phyloP scores from a whole-genome alignment of 2,329 filamentous ascomycete species.

The Xylaria sp. region DNA sequence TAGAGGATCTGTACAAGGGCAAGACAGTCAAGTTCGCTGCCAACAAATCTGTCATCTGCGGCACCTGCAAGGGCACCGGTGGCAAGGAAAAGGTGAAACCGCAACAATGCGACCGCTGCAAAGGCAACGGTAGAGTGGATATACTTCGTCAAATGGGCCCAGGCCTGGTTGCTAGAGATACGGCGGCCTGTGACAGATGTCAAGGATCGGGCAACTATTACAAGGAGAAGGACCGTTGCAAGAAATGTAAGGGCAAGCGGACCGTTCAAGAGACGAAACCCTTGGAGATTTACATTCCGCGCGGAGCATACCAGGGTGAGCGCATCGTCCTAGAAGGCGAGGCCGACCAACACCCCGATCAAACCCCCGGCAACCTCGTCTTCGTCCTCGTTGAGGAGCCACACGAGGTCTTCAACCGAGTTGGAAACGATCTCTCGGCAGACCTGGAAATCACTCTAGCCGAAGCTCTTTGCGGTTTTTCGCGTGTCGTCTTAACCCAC shows the following conservation, averaged over 20 bases:
- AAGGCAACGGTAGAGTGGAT: conserved; percentile 78
- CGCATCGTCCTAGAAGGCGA: conserved; percentile 90
- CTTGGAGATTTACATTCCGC: conserved; percentile 93
- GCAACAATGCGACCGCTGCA: conserved; percentile 81
- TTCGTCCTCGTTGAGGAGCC: conserved; percentile 84
- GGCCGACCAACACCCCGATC: conserved; percentile 88
- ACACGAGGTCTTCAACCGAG: conserved; percentile 81
- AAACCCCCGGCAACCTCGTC: conserved; percentile 89
- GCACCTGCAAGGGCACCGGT: conserved; percentile 83
- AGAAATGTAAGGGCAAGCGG: conserved; percentile 96
- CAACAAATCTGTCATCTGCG: conserved; percentile 91
- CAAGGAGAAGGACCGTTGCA: conserved; percentile 97
- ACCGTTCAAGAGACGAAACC: conserved; percentile 90
- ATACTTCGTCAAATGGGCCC: conserved; percentile 84
- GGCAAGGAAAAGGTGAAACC: conserved; percentile 92
- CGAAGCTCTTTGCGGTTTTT: conserved; percentile 88
- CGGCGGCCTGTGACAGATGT: conserved; percentile 81
- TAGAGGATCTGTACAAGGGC: conserved; percentile 97
- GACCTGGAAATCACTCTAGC: conserved; percentile 80
- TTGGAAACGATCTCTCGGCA: conserved; percentile 83
- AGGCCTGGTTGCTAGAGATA: conserved; percentile 81
- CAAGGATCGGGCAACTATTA: conserved; percentile 83
- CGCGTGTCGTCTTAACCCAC: conserved; percentile 87
- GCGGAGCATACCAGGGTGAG: conserved; percentile 85
- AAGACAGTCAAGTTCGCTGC: conserved; percentile 97